Conservation (phyloP, 2,329 filamentous ascomycete genomes). For the Nigrospora osmanthi region DNA sequence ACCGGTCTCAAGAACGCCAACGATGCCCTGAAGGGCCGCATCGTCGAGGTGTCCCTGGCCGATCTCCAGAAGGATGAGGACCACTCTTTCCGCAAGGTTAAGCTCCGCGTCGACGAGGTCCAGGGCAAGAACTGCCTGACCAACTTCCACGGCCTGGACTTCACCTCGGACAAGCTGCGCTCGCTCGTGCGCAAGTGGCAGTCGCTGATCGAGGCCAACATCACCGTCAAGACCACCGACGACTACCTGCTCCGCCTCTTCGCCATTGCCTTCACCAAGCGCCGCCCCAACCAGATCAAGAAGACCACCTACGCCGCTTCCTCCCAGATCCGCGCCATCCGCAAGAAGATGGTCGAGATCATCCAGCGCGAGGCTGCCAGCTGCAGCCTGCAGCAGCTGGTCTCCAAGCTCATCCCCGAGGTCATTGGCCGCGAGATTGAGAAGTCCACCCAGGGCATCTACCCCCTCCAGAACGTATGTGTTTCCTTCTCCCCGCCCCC, state of each 20-base stretch:
- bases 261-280: conserved; percentile 99
- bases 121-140: conserved; percentile 99
- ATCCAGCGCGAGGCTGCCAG: conserved; percentile 91
- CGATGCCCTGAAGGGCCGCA: conserved; percentile 96
- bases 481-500: neutral
- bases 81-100: conserved; percentile 99
- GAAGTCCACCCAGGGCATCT: conserved; percentile 99
- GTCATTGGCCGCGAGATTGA: conserved; percentile 99
- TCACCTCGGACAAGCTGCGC: conserved; percentile 99
- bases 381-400: conserved; percentile 94
- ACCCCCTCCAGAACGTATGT: conserved; percentile 96
- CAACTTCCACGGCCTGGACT: conserved; percentile 99
- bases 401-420: conserved; percentile 97
- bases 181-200: conserved; percentile 99
- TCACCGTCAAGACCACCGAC: conserved; percentile 99
- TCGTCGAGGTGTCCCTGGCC: conserved; percentile 97
- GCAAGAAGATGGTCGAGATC: conserved; percentile 99
- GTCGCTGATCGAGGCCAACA: conserved; percentile 97
- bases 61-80: conserved; percentile 99
- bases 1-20: conserved; percentile 99
- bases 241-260: conserved; percentile 99
- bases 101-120: conserved; percentile 96
- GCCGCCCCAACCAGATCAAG: conserved; percentile 99
- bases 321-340: conserved; percentile 95
- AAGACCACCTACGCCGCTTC: conserved; percentile 98